Evolutionary conservation across 169 alveolate genomes (phyloP), one percentile per base, ranked within the genome.

Genomic region (Ichthyophthirius multifiliis): DNA sequence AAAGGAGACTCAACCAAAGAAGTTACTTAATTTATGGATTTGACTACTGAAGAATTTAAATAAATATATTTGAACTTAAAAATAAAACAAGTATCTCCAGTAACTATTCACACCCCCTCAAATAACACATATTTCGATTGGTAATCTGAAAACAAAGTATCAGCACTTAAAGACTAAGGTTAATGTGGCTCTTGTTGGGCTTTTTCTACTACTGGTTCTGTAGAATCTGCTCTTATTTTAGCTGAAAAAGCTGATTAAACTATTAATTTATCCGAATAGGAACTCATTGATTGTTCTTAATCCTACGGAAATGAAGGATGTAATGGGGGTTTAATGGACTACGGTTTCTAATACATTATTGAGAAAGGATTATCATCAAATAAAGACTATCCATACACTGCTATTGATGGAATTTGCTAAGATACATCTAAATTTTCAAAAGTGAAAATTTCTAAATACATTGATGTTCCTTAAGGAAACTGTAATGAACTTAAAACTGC

Each of bases 261-360:
- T 3, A 55, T 83, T n/a, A 31, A 48, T 10, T 80, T 95, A 43
- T 95, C 98, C 48, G 98, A 82, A 78, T 97, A 97, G 76, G 94
- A 96, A 87, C 79, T 97, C 18, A 90, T 96, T 37, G 96, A 92
- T 74, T 95, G 99, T 75, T 87, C 93, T 27, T 37, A 37, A 31
- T 83, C 47, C 18, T n/a, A 65, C 9, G 65, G 35, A 5, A 77
- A 74, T 55, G 45, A 55, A 43, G 97, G 97, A 27, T 91, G 96
- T 83, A 43, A 83, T 43, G 99, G 99, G n/a, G 99, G 99, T 34
- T 32, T 30, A 32, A 64, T 34, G 47, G 43, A 32, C 47, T 34
- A 30, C 34, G 75, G 46, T 32, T 64, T 64, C 43, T 30, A 30
- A 15, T 64, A 64, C 75, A 64, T 34, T 9, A 1, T 32, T 7